These are phyloP conservation scores for Leishmania major DNA, from an alignment of 208 protist genomes.

Conservation along the genomic window DNA sequence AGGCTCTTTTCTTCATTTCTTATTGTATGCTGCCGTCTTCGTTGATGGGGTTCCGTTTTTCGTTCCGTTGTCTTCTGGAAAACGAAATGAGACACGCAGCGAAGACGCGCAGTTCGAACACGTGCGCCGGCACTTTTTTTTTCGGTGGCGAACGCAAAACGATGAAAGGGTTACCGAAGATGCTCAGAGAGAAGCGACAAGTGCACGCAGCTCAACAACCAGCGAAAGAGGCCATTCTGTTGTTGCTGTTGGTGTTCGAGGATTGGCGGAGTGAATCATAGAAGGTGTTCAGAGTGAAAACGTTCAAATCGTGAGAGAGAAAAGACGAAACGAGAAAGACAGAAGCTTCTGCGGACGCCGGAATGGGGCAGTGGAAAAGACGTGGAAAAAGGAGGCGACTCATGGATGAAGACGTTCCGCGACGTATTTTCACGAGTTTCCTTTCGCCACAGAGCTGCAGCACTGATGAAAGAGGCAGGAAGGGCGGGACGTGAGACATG, in stretches of 20 bases:
- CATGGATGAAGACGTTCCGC: background rate
- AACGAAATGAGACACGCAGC: background rate
- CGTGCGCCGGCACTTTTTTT: background rate
- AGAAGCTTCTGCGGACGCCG: background rate
- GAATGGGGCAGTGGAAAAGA: background rate
- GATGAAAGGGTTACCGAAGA: no score
- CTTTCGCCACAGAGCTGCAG: background rate
- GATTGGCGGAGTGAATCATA: background rate
- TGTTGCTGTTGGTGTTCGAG: no score
- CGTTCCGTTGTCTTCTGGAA: background rate
- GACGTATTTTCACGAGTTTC: background rate
- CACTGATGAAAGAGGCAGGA: background rate
- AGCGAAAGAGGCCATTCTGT: background rate
- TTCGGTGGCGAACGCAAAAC: no score
- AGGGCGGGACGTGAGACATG: background rate
- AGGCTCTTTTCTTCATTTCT: background rate
- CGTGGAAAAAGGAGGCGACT: background rate
- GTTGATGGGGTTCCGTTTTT: background rate
- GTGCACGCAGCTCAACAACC: background rate
- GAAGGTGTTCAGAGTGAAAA: background rate
- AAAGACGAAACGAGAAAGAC: background rate
- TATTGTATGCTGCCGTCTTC: background rate
- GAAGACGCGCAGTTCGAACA: background rate
- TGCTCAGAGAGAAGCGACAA: no score
- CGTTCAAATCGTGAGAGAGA: background rate